phyloP scores from a whole-genome alignment of 2,329 filamentous ascomycete genomes.

The Trichoderma atroviride region DNA sequence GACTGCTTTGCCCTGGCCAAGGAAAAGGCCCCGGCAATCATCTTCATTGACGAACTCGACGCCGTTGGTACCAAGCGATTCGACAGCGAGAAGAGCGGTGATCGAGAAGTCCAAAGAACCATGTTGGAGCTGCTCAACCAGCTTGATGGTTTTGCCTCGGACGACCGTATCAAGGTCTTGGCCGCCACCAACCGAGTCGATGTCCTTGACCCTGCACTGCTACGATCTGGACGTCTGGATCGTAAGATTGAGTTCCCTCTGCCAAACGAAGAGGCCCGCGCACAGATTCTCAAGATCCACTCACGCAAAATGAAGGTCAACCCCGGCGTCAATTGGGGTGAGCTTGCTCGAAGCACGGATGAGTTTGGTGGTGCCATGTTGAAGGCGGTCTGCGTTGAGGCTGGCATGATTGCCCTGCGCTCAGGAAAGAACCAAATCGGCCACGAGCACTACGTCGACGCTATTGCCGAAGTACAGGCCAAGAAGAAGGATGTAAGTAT shows the following conservation, averaged over 20 bases:
- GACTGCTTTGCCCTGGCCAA: slow-evolving; percentile 98
- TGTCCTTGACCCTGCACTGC: slow-evolving; percentile 86
- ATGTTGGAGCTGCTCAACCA: slow-evolving; percentile 99
- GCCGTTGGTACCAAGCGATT: slow-evolving; percentile 99
- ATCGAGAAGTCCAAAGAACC: slow-evolving; percentile 95
- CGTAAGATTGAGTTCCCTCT: slow-evolving; percentile 98
- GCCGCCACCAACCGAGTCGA: slow-evolving; percentile 94
- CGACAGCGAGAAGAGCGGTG: slow-evolving; percentile 96
- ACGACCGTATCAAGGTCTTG: slow-evolving; percentile 94
- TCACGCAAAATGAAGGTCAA: slow-evolving; percentile 98
- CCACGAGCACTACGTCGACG: slow-evolving; percentile 98
- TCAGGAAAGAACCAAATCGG: slow-evolving; percentile 95
- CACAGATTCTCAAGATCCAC: slow-evolving; percentile 96
- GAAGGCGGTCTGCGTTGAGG: slow-evolving; percentile 98
- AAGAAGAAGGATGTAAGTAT: slow-evolving; percentile 85
- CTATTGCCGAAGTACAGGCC: slow-evolving; percentile 91
- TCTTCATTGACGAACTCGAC: slow-evolving; percentile 98
- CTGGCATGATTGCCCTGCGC: slow-evolving; percentile 96
- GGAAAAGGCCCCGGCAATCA: slow-evolving; percentile 98
- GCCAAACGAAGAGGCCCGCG: slow-evolving; percentile 95
- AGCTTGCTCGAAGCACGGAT: slow-evolving; percentile 93
- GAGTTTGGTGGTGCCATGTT: slow-evolving; percentile 98
- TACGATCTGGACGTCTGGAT: slow-evolving; percentile 89
- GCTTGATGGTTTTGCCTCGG: slow-evolving; percentile 94
- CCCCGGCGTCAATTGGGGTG: slow-evolving; percentile 90